These are phyloP conservation scores for Crithidia sp. DNA, from an alignment of 208 protist species.

Conservation along the genomic window DNA sequence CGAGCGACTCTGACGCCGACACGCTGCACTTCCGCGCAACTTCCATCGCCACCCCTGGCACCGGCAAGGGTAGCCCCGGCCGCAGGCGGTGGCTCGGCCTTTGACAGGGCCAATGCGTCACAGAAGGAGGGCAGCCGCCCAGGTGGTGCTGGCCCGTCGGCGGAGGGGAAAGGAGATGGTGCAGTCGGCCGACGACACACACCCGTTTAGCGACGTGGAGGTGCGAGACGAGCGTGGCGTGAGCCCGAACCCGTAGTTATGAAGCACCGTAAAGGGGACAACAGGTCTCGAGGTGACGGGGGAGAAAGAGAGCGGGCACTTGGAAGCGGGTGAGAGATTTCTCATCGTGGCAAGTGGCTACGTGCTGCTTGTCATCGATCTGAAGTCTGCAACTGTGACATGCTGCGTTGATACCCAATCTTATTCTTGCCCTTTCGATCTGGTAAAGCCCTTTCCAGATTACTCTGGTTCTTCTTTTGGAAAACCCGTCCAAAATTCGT, in stretches of 20 bases:
- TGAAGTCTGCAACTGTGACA: too few species aligned
- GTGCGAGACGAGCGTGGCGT: not conserved
- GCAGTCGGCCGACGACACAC: slow-evolving; percentile 6
- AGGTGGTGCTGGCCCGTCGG: not conserved
- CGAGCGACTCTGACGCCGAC: slow-evolving; percentile 9
- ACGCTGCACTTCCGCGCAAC: slow-evolving; percentile 12
- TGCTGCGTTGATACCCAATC: too few species aligned
- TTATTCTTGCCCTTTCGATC: too few species aligned
- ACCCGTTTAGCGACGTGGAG: slow-evolving; percentile 11
- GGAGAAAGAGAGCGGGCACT: too few species aligned
- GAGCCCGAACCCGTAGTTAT: not conserved
- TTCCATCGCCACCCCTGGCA: not conserved
- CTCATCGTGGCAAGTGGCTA: too few species aligned
- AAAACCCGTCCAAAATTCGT: too few species aligned
- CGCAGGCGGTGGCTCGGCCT: not conserved
- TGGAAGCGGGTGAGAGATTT: too few species aligned
- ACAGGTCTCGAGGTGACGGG: too few species aligned
- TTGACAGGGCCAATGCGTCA: not conserved
- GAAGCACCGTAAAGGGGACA: too few species aligned
- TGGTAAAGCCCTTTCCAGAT: too few species aligned
- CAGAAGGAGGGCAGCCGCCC: not conserved
- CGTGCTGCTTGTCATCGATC: too few species aligned
- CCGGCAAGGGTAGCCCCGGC: not conserved
- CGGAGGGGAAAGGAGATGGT: not conserved
- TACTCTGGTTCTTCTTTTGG: too few species aligned